These are phyloP conservation scores for Hanseniaspora gamundiae DNA, from an alignment of 1,139 yeast genomes.

Conservation along the genomic window DNA sequence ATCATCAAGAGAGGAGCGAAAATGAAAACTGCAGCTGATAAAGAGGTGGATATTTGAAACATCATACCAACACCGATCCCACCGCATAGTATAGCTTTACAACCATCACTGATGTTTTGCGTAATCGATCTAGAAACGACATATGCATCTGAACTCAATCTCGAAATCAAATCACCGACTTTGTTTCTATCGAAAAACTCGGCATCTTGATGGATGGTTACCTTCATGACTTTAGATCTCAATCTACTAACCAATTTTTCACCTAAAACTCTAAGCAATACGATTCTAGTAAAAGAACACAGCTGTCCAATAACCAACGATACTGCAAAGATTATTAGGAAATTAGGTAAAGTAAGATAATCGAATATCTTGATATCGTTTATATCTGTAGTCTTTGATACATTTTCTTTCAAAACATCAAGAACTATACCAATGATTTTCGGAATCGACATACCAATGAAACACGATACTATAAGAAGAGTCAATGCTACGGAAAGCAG, in stretches of 20 bases:
- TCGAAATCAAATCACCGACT: conserved; percentile 85
- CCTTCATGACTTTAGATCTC: conserved; percentile 63
- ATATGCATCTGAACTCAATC: conserved; percentile 81
- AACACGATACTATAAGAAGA: conserved; percentile 46
- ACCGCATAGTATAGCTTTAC: conserved; percentile 69
- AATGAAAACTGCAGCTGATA: conserved; percentile 63
- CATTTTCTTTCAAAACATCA: conserved; percentile 41
- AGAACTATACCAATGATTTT: conserved; percentile 68
- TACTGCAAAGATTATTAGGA: conserved; percentile 37
- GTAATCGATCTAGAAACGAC: conserved; percentile 81
- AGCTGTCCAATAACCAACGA: conserved; percentile 57
- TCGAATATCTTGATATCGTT: conserved; percentile 11
- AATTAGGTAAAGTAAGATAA: conserved; percentile 33
- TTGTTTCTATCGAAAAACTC: conserved; percentile 87
- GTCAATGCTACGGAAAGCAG: conserved; percentile 46
- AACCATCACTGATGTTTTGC: conserved; percentile 84
- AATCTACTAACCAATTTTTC: conserved; percentile 79
- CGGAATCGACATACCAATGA: conserved; percentile 53
- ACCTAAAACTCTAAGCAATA: conserved; percentile 63
- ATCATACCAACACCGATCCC: conserved; percentile 76
- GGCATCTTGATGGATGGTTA: conserved; percentile 74
- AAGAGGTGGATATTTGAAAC: conserved; percentile 72
- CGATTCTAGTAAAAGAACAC: conserved; percentile 73
- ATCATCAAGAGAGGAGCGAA: conserved; percentile 73
- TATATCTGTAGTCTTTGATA: conserved; percentile 13